Evolutionary conservation across 257 asterid species (phyloP).

Genomic region (Pogostemon cablin): DNA sequence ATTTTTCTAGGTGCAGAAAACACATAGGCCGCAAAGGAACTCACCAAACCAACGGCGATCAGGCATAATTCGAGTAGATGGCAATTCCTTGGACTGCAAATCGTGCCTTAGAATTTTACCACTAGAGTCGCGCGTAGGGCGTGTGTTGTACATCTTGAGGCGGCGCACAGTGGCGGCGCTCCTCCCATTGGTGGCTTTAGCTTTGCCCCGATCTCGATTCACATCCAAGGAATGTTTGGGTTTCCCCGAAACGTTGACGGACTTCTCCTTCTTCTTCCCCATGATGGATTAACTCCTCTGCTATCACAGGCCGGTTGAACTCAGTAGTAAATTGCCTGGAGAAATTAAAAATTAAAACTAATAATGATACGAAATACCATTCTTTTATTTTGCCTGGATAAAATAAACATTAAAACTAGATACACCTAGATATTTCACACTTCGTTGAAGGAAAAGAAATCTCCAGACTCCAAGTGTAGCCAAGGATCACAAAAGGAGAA

Average conservation of each 20-base stretch:
- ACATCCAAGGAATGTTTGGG: conserved; percentile 91
- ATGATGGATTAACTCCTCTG: conserved; percentile 29
- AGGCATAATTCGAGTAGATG: conserved; percentile 89
- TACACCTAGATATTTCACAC: too few relatives aligned
- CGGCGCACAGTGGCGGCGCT: conserved; percentile 94
- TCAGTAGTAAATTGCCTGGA: too few relatives aligned
- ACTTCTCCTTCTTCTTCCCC: conserved; percentile 78
- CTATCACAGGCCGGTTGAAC: too few relatives aligned
- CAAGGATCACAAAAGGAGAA: too few relatives aligned
- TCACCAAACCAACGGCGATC: conserved; percentile 95
- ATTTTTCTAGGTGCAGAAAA: not conserved
- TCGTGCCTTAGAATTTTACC: conserved; percentile 74
- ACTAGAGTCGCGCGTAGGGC: conserved; percentile 59
- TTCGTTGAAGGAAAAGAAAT: too few relatives aligned
- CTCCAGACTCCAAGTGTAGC: too few relatives aligned
- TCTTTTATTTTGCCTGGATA: too few relatives aligned
- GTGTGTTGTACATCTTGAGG: conserved; percentile 84
- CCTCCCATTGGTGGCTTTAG: conserved; percentile 47
- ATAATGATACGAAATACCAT: too few relatives aligned
- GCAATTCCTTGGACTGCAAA: conserved; percentile 87
- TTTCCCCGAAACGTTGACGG: conserved; percentile 88
- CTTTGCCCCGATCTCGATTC: conserved; percentile 58
- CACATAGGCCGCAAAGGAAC: conserved; percentile 24
- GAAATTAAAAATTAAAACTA: too few relatives aligned
- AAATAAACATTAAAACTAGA: too few relatives aligned